Conservation (phyloP, 495 filamentous ascomycete genomes). For the Rhypophila decipiens region DNA sequence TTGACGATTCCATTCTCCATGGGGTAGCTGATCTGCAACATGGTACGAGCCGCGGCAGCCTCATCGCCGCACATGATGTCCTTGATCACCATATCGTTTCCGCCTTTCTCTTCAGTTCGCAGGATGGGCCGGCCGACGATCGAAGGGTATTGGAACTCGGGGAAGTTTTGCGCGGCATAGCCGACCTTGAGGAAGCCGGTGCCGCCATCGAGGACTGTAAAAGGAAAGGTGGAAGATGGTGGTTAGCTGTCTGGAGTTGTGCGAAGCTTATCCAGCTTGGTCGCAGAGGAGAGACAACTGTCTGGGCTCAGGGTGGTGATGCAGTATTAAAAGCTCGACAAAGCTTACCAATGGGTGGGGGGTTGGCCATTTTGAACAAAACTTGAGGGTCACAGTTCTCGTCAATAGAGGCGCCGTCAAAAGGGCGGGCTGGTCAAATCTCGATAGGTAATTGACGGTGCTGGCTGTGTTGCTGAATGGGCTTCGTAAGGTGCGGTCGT, state of each 20-base stretch:
- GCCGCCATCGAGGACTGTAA: conserved; percentile 94
- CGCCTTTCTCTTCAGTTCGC: conserved; percentile 77
- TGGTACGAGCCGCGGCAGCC: conserved; percentile 86
- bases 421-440: not conserved
- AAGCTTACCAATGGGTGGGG: conserved; percentile 22
- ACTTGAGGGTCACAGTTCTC: not conserved
- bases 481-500: not conserved
- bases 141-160: conserved; percentile 95
- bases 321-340: not conserved
- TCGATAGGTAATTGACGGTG: conserved; percentile 1
- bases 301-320: not conserved
- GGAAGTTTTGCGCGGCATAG: conserved; percentile 98
- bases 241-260: not conserved
- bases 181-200: conserved; percentile 99
- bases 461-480: conserved; percentile 9
- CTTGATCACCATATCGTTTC: conserved; percentile 65
- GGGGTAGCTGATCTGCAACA: conserved; percentile 96
- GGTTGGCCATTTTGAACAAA: conserved; percentile 15
- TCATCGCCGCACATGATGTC: conserved; percentile 99
- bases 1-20: conserved; percentile 99
- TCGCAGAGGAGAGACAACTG: not conserved
- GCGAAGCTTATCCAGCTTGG: not conserved
- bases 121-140: conserved; percentile 98
- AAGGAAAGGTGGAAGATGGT: conserved; percentile 11
- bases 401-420: no score